phyloP scores from a whole-genome alignment of 495 filamentous ascomycete genomes.

The Sabuloglossum arenarium region DNA sequence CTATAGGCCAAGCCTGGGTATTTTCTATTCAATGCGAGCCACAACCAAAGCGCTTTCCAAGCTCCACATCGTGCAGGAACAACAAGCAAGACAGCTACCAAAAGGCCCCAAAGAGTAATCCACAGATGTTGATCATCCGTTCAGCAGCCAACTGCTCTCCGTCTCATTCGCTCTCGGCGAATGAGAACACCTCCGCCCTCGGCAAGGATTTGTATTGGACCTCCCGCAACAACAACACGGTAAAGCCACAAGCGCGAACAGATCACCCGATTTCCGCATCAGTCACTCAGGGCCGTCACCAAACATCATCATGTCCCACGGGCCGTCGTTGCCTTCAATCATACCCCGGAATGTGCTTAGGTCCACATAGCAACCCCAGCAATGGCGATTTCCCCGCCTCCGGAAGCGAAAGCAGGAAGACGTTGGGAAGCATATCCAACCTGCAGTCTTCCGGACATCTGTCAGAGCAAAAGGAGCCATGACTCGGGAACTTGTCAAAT shows the following conservation, averaged over 20 bases:
- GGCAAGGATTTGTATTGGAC: background rate
- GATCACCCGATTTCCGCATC: background rate
- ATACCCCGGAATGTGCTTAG: background rate
- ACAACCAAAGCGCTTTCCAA: background rate
- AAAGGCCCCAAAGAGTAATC: no score
- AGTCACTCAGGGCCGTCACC: background rate
- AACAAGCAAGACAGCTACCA: no score
- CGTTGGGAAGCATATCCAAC: no score
- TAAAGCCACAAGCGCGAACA: constrained; percentile 1
- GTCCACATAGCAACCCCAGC: background rate
- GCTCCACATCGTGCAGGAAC: background rate
- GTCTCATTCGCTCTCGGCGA: no score
- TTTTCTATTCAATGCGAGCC: background rate
- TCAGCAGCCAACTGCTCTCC: no score
- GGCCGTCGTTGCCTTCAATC: background rate
- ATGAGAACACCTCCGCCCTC: background rate
- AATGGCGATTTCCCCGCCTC: background rate
- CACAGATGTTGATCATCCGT: no score
- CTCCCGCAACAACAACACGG: background rate
- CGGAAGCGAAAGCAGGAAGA: background rate
- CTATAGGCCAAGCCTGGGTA: background rate
- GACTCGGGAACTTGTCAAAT: no score
- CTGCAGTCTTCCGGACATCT: background rate
- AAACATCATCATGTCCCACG: background rate
- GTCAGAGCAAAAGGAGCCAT: no score